Evolutionary conservation across 306 rosid genomes (phyloP).

Genomic region (Casuarina equisetifolia): DNA sequence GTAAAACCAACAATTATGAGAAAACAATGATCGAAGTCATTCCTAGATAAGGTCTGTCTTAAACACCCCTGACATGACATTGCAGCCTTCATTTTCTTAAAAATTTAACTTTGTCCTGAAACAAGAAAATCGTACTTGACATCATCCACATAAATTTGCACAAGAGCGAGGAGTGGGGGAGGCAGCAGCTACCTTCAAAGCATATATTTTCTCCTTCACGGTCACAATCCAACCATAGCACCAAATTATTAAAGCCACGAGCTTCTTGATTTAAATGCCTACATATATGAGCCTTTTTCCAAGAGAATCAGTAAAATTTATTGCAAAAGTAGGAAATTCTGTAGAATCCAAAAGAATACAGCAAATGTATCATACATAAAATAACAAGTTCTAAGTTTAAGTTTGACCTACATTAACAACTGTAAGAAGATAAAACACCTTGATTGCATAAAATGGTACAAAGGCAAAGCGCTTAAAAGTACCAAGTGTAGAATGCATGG

Average conservation of each 20-base stretch:
- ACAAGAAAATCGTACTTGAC: not conserved
- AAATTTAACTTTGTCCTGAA: not conserved
- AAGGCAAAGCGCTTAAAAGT: not conserved
- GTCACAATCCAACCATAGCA: slow-evolving; percentile 94
- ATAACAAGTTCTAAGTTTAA: not conserved
- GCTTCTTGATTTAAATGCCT: slow-evolving; percentile 92
- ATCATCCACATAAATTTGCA: not conserved
- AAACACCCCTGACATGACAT: not conserved
- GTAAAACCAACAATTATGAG: not conserved
- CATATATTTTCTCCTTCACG: slow-evolving; percentile 99
- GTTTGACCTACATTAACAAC: slow-evolving; percentile 4
- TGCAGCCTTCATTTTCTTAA: not conserved
- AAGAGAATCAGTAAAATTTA: slow-evolving; percentile 33
- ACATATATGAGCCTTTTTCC: slow-evolving; percentile 74
- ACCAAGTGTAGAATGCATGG: not conserved
- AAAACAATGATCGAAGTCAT: not conserved
- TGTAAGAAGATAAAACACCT: slow-evolving; percentile 22
- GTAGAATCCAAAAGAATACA: not conserved
- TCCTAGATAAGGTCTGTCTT: not conserved
- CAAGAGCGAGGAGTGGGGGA: not conserved
- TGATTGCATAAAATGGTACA: slow-evolving; percentile 5
- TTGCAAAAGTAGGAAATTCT: slow-evolving; percentile 15
- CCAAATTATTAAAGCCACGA: slow-evolving; percentile 78
- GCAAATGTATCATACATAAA: not conserved
- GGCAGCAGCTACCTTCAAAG: slow-evolving; percentile 68